These are phyloP conservation scores for Moesziomyces parantarcticus DNA, from an alignment of 1,284 basidiomycete genomes.

Conservation along the genomic window DNA sequence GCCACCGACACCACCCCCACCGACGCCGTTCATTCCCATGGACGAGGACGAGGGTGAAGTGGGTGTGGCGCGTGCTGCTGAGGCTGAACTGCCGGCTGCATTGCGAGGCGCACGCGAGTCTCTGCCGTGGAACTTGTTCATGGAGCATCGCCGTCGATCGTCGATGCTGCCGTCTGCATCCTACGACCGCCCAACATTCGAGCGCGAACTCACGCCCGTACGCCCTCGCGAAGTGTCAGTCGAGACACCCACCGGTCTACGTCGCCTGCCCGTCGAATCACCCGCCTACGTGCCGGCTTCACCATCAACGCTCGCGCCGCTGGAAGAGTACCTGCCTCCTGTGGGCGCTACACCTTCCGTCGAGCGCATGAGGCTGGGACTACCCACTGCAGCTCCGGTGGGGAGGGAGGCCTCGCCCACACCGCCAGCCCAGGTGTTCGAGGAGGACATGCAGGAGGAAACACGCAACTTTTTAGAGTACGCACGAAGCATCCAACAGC, in stretches of 20 bases:
- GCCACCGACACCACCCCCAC: slow-evolving; percentile 28
- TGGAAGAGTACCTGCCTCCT: slow-evolving; percentile 22
- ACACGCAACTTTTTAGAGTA: slow-evolving; percentile 49
- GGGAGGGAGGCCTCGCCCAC: slow-evolving; percentile 8
- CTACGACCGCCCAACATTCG: slow-evolving; percentile 23
- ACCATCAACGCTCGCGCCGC: slow-evolving; percentile 20
- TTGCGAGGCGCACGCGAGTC: slow-evolving; percentile 31
- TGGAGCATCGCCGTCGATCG: slow-evolving; percentile 37
- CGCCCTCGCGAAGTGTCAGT: slow-evolving; percentile 27
- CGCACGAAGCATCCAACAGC: slow-evolving; percentile 12
- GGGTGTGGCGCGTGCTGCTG: slow-evolving; percentile 26
- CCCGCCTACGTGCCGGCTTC: slow-evolving; percentile 19
- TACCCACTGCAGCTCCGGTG: slow-evolving; percentile 9
- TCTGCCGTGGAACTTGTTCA: slow-evolving; percentile 42
- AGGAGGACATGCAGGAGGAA: slow-evolving; percentile 37
- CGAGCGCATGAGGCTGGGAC: slow-evolving; percentile 14
- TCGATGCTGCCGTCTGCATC: slow-evolving; percentile 44
- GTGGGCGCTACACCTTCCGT: slow-evolving; percentile 14
- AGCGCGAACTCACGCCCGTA: slow-evolving; percentile 29
- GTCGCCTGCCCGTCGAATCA: slow-evolving; percentile 20
- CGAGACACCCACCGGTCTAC: slow-evolving; percentile 43
- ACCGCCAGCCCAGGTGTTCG: slow-evolving; percentile 15
- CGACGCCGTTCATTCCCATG: slow-evolving; percentile 13
- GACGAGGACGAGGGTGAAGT: slow-evolving; percentile 24
- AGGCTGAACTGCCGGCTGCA: slow-evolving; percentile 14